These are phyloP conservation scores for Kwoniella sp. DNA, from an alignment of 768 basidiomycete genomes.

Conservation along the genomic window DNA sequence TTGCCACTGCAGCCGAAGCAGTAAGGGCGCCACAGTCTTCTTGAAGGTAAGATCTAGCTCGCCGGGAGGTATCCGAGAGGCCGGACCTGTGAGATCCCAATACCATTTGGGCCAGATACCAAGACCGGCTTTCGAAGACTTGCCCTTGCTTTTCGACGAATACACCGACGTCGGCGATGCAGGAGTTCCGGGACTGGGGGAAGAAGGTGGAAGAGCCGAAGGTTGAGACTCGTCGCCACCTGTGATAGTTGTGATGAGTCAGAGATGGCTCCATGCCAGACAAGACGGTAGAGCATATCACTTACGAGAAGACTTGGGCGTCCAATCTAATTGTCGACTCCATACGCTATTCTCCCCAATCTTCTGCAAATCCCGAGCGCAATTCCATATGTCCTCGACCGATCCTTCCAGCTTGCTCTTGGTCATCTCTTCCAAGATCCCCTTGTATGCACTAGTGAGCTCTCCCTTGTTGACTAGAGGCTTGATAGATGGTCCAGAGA, in stretches of 20 bases:
- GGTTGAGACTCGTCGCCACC: too few relatives aligned
- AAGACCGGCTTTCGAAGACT: conserved; percentile 18
- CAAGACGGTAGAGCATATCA: background rate
- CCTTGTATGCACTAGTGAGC: conserved; percentile 32
- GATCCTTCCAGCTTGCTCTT: conserved; percentile 9
- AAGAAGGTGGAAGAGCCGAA: too few relatives aligned
- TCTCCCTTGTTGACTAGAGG: conserved; percentile 27
- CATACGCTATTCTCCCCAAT: conserved; percentile 26
- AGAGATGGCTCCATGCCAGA: background rate
- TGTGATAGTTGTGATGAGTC: too few relatives aligned
- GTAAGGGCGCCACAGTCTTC: conserved; percentile 77
- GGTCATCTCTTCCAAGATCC: conserved; percentile 21
- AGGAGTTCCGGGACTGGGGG: background rate
- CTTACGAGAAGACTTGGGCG: conserved; percentile 10
- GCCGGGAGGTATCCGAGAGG: conserved; percentile 57
- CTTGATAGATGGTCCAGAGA: conserved; percentile 38
- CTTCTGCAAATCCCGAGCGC: conserved; percentile 29
- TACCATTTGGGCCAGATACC: conserved; percentile 93
- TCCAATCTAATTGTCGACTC: conserved; percentile 46
- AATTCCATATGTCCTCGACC: conserved; percentile 23
- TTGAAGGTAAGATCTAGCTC: conserved; percentile 82
- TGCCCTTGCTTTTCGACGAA: conserved; percentile 7
- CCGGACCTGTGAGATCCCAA: conserved; percentile 67
- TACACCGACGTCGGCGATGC: background rate
- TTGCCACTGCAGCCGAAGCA: conserved; percentile 84